phyloP scores from a whole-genome alignment of 2,329 filamentous ascomycete genomes.

The Aureobasidium sp. region DNA sequence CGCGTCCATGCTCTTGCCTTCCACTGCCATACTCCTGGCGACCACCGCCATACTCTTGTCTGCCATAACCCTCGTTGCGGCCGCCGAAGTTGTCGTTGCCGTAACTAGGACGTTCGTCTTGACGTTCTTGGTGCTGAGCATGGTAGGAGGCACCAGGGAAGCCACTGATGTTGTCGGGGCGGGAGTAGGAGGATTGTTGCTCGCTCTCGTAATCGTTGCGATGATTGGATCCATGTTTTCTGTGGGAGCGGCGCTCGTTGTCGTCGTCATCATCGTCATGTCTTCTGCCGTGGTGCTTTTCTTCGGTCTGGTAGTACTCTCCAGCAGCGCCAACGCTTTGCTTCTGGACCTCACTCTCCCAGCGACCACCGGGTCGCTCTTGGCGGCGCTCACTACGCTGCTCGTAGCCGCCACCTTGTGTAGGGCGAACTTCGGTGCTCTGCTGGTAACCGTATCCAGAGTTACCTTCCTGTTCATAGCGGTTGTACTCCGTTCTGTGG shows the following conservation, averaged over 20 bases:
- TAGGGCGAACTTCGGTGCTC: constrained; percentile 46
- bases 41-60: constrained; percentile 16
- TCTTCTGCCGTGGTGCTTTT: constrained; percentile 23
- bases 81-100: background rate
- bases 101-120: constrained; percentile 16
- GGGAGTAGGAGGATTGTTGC: background rate
- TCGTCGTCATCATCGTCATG: constrained; percentile 27
- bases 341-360: constrained; percentile 32
- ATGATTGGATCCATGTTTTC: constrained; percentile 27
- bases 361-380: constrained; percentile 35
- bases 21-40: constrained; percentile 14
- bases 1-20: constrained; percentile 14
- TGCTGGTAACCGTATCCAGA: constrained; percentile 52
- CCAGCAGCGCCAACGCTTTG: constrained; percentile 20
- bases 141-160: constrained; percentile 18
- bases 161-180: constrained; percentile 21
- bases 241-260: constrained; percentile 23
- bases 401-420: constrained; percentile 49
- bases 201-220: constrained; percentile 34
- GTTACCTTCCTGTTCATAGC: constrained; percentile 44
- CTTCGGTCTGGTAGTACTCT: constrained; percentile 20
- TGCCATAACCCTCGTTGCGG: constrained; percentile 14
- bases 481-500: constrained; percentile 51
- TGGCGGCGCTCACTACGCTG: constrained; percentile 49
- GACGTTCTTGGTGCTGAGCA: constrained; percentile 16